Percentiles rank a stretch among this genome's conserved stretches.
Conservation (phyloP, 208 protist genomes). For the Zelonia costaricensis region DNA sequence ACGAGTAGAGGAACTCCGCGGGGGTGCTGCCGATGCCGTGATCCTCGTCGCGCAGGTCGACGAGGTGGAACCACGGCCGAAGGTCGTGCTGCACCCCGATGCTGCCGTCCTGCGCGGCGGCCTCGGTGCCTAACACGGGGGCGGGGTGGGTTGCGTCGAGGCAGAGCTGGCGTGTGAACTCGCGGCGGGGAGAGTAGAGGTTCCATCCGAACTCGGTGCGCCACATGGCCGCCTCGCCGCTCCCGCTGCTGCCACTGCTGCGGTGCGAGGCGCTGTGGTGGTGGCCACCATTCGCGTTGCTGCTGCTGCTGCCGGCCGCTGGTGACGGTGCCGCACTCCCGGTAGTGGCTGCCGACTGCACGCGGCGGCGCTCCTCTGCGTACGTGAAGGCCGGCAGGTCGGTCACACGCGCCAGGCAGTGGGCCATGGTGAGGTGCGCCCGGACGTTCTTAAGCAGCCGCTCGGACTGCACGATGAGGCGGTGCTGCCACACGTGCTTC, state of each 20-base stretch:
- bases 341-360: too few species aligned
- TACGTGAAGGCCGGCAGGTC: slow-evolving; percentile 55
- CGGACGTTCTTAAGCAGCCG: slow-evolving; percentile 32
- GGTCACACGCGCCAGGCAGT: slow-evolving; percentile 23
- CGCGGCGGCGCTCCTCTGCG: slow-evolving; percentile 11
- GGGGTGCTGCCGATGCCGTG: slow-evolving; percentile 1
- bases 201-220: slow-evolving; percentile 81
- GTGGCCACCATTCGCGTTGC: not conserved
- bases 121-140: slow-evolving; percentile 21
- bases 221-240: slow-evolving; percentile 13
- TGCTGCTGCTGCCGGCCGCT: not conserved
- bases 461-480: slow-evolving; percentile 32
- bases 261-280: not conserved
- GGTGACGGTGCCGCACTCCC: slow-evolving; percentile 10
- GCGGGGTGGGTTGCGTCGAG: slow-evolving; percentile 22
- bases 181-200: slow-evolving; percentile 50
- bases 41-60: slow-evolving; percentile 30
- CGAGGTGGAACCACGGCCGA: slow-evolving; percentile 62
- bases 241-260: not conserved
- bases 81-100: slow-evolving; percentile 45
- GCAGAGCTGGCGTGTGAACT: slow-evolving; percentile 63
- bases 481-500: slow-evolving; percentile 47
- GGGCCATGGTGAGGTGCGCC: slow-evolving; percentile 19
- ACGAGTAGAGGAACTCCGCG: slow-evolving; percentile 27
- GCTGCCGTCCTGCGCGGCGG: slow-evolving; percentile 21